Evolutionary conservation across 257 asterid genomes (phyloP).

Genomic region (Nicotiana otophora): DNA sequence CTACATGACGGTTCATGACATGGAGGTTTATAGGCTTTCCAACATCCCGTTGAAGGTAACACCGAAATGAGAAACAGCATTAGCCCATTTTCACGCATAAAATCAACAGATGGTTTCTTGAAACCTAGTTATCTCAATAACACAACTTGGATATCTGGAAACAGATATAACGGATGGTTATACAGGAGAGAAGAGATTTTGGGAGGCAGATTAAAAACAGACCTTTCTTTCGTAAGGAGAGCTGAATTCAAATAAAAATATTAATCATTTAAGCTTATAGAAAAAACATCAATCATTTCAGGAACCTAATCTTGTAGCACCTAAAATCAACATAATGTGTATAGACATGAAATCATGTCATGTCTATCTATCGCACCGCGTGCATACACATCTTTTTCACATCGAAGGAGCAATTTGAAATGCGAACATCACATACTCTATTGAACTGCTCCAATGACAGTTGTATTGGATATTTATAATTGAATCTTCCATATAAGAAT

Average conservation of each 20-base stretch:
- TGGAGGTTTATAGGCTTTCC: neutral
- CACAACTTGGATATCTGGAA: no score
- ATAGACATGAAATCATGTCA: no score
- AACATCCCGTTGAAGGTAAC: neutral
- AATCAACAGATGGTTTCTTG: neutral
- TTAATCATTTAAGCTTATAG: neutral
- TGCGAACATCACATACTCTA: neutral
- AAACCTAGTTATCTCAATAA: no score
- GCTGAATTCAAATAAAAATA: neutral
- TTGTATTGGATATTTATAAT: neutral
- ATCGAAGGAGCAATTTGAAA: neutral
- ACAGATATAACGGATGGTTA: neutral
- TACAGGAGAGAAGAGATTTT: neutral
- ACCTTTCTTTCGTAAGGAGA: constrained; percentile 3
- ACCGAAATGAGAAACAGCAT: neutral
- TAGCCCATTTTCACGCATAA: neutral
- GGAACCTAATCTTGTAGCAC: neutral
- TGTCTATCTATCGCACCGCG: no score
- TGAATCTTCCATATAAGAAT: neutral
- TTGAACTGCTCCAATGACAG: neutral
- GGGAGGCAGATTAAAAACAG: neutral
- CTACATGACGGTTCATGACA: neutral
- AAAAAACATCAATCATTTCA: neutral
- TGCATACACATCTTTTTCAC: neutral
- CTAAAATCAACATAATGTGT: neutral